Evolutionary conservation across 148 eudicot genomes (phyloP).

Genomic region (Diospyros lotus): DNA sequence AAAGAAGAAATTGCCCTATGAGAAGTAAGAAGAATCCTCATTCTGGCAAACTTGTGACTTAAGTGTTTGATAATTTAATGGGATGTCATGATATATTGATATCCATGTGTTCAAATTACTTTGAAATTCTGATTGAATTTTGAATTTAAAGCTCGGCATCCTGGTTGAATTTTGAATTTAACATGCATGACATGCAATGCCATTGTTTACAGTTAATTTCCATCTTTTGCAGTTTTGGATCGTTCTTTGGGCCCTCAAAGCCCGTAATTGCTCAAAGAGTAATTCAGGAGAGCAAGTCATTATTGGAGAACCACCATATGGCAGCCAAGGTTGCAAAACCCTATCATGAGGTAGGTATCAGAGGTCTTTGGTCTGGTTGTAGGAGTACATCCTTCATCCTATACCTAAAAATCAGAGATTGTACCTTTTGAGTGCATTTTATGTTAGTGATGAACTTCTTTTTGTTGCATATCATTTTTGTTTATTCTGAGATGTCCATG

Average conservation of each 20-base stretch:
- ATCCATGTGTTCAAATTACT: background rate
- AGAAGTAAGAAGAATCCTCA: slow-evolving; percentile 37
- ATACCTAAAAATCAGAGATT: background rate
- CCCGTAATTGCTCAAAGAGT: slow-evolving; percentile 92
- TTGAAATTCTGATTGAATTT: no score
- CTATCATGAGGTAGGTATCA: slow-evolving; percentile 45
- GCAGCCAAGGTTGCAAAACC: slow-evolving; percentile 46
- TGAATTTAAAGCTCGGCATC: no score
- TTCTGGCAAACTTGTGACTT: background rate
- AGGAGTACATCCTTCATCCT: background rate
- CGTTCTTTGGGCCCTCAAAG: slow-evolving; percentile 88
- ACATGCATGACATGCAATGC: background rate
- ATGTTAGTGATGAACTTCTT: background rate
- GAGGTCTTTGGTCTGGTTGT: background rate
- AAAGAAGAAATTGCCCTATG: slow-evolving; percentile 33
- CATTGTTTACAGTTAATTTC: background rate
- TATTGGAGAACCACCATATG: slow-evolving; percentile 74
- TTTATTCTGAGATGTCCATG: background rate
- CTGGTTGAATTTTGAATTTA: background rate
- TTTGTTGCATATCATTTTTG: background rate
- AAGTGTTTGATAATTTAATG: background rate
- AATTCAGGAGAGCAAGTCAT: slow-evolving; percentile 81
- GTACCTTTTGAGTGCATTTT: background rate
- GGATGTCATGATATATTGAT: background rate
- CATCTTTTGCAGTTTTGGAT: slow-evolving; percentile 66